Percentiles rank a stretch among this genome's conserved stretches.
Evolutionary conservation across 805 yeast species (phyloP).

Genomic region (Wickerhamiella allomyrinae): DNA sequence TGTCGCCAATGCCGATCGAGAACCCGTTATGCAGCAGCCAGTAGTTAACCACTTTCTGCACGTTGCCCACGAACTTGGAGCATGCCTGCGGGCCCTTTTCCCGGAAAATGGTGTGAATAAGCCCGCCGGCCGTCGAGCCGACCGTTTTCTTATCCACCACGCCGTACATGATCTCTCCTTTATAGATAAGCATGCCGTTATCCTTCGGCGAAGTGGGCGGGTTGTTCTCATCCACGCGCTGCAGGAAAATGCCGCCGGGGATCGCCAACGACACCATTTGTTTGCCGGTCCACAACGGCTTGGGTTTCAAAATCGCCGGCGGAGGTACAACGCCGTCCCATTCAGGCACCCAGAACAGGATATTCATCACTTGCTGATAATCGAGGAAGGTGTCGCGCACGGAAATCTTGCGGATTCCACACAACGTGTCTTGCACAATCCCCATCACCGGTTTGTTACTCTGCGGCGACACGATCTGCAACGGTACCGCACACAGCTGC

Average conservation of each 20-base stretch:
- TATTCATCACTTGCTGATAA: constrained; percentile 89
- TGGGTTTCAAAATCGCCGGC: constrained; percentile 88
- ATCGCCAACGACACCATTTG: constrained; percentile 84
- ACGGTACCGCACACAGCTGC: constrained; percentile 91
- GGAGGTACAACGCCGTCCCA: constrained; percentile 98
- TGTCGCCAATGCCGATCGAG: constrained; percentile 99
- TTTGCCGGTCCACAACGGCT: constrained; percentile 96
- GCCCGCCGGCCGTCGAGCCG: constrained; percentile 97
- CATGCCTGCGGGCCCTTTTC: constrained; percentile 90
- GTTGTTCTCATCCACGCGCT: constrained; percentile 82
- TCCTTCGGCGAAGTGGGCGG: constrained; percentile 78
- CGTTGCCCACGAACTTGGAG: constrained; percentile 78
- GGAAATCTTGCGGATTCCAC: constrained; percentile 95
- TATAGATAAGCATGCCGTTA: constrained; percentile 86
- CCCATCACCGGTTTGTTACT: constrained; percentile 99
- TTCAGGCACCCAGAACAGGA: constrained; percentile 92
- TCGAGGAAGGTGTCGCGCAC: constrained; percentile 78
- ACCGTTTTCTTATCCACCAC: constrained; percentile 97
- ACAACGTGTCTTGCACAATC: constrained; percentile 94
- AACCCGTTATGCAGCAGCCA: constrained; percentile 96
- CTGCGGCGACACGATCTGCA: constrained; percentile 96
- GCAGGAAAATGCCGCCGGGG: constrained; percentile 91
- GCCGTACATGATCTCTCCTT: constrained; percentile 96
- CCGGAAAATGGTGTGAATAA: constrained; percentile 92
- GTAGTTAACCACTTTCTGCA: constrained; percentile 89